Percentiles rank a stretch among this genome's conserved stretches.
These are phyloP conservation scores for Fraxinus platypoda DNA, from an alignment of 305 asterid species.

Conservation along the genomic window DNA sequence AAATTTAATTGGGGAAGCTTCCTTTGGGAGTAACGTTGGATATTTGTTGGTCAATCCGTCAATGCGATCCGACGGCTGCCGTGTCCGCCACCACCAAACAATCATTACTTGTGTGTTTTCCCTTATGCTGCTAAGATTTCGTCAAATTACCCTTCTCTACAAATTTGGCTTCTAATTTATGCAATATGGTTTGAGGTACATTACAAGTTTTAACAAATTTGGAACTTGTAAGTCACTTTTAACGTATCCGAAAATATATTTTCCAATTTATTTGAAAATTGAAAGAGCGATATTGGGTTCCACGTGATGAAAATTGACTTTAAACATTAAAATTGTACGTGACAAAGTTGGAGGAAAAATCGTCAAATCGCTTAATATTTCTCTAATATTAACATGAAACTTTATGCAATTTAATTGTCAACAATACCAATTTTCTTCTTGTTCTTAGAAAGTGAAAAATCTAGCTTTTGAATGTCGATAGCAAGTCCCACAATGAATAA, in stretches of 20 bases:
- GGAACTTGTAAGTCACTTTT: background rate
- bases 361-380: background rate
- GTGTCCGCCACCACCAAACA: constrained; percentile 29
- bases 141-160: constrained; percentile 21
- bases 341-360: background rate
- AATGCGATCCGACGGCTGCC: constrained; percentile 25
- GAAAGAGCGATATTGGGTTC: background rate
- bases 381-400: background rate
- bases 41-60: constrained; percentile 13
- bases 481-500: background rate
- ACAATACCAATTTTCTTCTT: background rate
- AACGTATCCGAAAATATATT: background rate
- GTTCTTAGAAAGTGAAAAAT: background rate
- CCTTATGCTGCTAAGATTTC: constrained; percentile 7
- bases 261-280: background rate
- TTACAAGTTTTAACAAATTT: background rate
- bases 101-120: background rate
- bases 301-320: background rate
- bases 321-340: background rate
- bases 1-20: constrained; percentile 11
- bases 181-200: background rate
- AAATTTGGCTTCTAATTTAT: background rate
- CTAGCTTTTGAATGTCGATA: background rate
- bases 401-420: background rate
- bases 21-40: background rate